Evolutionary conservation across 352 stramenopile species (phyloP).

Genomic region (Globisporangium mamillatum): DNA sequence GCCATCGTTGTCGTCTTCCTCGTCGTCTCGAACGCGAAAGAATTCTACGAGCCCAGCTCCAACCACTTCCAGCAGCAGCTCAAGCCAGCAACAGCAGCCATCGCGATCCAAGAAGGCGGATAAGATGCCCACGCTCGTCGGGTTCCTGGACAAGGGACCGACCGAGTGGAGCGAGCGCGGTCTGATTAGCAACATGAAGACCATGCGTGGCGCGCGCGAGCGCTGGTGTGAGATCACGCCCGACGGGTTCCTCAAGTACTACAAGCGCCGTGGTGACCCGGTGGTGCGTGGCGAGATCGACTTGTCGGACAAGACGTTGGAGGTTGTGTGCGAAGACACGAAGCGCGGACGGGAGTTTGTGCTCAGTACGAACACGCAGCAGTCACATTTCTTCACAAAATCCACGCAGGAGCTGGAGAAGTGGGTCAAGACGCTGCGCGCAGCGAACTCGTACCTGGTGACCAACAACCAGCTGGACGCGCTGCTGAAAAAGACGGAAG

Average conservation of each 20-base stretch:
- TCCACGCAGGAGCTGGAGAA: constrained; percentile 63
- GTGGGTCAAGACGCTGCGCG: constrained; percentile 79
- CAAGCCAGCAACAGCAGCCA: constrained; percentile 18
- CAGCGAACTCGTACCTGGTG: constrained; percentile 62
- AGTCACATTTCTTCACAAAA: constrained; percentile 86
- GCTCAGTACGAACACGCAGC: constrained; percentile 76
- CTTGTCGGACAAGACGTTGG: constrained; percentile 70
- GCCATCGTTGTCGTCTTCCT: constrained; percentile 12
- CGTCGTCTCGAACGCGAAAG: constrained; percentile 11
- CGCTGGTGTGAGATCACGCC: constrained; percentile 81
- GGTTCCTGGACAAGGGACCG: constrained; percentile 85
- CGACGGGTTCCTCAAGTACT: constrained; percentile 79
- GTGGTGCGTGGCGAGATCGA: constrained; percentile 84
- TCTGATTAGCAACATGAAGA: constrained; percentile 82
- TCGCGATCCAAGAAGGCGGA: constrained; percentile 33
- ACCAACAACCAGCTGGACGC: constrained; percentile 37
- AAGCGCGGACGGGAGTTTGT: constrained; percentile 76
- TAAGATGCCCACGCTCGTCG: constrained; percentile 71
- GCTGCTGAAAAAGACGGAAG: constrained; percentile 29
- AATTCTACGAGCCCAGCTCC: constrained; percentile 8
- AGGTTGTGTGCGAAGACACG: constrained; percentile 80
- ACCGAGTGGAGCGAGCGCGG: constrained; percentile 80
- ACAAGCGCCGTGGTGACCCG: constrained; percentile 81
- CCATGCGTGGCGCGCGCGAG: constrained; percentile 80
- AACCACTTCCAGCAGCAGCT: constrained; percentile 14